Conservation (phyloP, 495 filamentous ascomycete genomes). For the Aspergillus homomorphus region DNA sequence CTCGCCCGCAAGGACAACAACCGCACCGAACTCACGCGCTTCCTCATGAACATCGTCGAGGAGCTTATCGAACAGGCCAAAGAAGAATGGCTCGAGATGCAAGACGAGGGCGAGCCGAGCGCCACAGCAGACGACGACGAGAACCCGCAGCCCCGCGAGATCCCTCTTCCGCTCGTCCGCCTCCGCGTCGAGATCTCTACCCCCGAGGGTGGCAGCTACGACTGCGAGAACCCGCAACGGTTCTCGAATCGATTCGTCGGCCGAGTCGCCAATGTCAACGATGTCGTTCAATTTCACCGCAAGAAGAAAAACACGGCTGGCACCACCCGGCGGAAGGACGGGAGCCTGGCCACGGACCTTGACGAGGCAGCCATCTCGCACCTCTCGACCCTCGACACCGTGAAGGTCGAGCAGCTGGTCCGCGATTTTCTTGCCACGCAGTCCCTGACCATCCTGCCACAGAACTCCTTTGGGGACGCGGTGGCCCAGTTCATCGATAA, state of each 20-base stretch:
- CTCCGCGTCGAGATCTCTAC: conserved; percentile 89
- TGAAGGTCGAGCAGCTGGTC: conserved; percentile 86
- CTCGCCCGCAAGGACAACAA: conserved; percentile 80
- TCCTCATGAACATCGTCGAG: conserved; percentile 73
- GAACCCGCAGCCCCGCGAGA: conserved; percentile 25
- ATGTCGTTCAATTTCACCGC: conserved; percentile 88
- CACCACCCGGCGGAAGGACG: conserved; percentile 38
- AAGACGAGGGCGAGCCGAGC: conserved; percentile 43
- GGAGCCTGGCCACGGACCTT: conserved; percentile 31
- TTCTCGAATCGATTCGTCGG: conserved; percentile 92
- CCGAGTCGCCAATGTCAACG: conserved; percentile 88
- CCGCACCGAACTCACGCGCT: conserved; percentile 69
- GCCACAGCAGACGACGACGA: conserved; percentile 49
- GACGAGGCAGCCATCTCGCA: conserved; percentile 59
- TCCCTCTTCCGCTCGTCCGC: conserved; percentile 78
- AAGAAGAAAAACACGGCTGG: conserved; percentile 59
- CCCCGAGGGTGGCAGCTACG: conserved; percentile 80
- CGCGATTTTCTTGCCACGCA: conserved; percentile 80
- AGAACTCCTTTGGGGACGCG: conserved; percentile 88
- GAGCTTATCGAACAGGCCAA: conserved; percentile 85
- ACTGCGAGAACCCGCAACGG: conserved; percentile 92
- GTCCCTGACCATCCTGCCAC: conserved; percentile 83
- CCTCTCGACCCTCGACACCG: conserved; percentile 61
- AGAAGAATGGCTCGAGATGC: conserved; percentile 68
- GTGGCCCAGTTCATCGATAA: conserved; percentile 93